Evolutionary conservation across 75 land plant genomes (phyloP).

Genomic region (Pinus albicaulis): DNA sequence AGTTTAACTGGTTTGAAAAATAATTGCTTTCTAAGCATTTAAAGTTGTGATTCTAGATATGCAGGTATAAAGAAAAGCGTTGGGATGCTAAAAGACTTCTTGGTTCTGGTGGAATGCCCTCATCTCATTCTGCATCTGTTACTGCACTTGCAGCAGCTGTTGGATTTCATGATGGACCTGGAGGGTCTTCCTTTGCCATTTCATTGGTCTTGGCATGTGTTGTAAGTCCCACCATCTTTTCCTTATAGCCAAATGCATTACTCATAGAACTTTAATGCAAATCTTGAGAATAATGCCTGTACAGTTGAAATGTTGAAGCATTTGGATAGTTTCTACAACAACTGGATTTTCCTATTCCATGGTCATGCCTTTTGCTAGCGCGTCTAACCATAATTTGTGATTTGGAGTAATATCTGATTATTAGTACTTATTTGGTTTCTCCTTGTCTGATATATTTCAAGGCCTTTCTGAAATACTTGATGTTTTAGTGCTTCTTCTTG

Average conservation of each 20-base stretch:
- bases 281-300: neutral
- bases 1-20: neutral
- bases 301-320: neutral
- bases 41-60: conserved; percentile 22
- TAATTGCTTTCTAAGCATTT: conserved; percentile 7
- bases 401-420: no score
- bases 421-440: no score
- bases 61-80: conserved; percentile 76
- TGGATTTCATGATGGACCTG: conserved; percentile 56
- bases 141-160: conserved; percentile 58
- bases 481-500: no score
- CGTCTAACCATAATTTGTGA: no score
- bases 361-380: neutral
- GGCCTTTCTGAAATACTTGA: no score
- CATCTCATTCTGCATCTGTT: conserved; percentile 71
- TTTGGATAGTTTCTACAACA: neutral
- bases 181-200: conserved; percentile 61
- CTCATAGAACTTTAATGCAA: neutral
- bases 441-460: no score
- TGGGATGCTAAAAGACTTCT: conserved; percentile 67
- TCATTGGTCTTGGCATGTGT: conserved; percentile 58
- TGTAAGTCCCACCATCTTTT: conserved; percentile 25
- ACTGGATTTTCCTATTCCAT: neutral
- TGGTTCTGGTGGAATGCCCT: conserved; percentile 81
- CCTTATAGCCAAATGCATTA: neutral